Evolutionary conservation across 1,284 basidiomycete species (phyloP).

Genomic region (Puccinia hordei): DNA sequence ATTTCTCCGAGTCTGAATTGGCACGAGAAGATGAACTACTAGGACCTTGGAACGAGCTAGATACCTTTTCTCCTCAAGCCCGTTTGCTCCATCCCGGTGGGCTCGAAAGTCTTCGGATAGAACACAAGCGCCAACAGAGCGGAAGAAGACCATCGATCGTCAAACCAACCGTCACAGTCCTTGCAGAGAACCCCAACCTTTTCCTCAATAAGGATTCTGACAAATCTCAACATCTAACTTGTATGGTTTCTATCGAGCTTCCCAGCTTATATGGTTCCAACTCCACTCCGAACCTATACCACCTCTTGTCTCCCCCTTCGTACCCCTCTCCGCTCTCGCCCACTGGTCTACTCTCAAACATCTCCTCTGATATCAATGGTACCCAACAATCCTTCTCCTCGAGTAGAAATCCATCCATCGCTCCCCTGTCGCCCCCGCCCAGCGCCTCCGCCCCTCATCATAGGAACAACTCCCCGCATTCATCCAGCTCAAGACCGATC

Average conservation of each 20-base stretch:
- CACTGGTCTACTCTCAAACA: not conserved
- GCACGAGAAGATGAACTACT: conserved; percentile 28
- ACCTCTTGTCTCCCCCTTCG: not conserved
- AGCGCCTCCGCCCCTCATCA: not conserved
- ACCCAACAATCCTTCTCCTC: not conserved
- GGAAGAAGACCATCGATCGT: not conserved
- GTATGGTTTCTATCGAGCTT: conserved; percentile 34
- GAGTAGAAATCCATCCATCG: not conserved
- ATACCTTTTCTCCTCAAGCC: conserved; percentile 17
- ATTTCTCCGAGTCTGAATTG: not conserved
- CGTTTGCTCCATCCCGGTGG: conserved; percentile 9
- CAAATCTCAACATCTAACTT: conserved; percentile 41
- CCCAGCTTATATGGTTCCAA: not conserved
- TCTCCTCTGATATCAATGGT: not conserved
- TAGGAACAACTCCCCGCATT: not conserved
- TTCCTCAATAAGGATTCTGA: conserved; percentile 18
- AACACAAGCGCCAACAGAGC: conserved; percentile 14
- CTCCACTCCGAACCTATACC: not conserved
- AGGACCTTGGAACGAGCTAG: not conserved
- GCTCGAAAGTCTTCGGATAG: not conserved
- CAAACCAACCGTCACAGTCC: conserved; percentile 14
- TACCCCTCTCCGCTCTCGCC: not conserved
- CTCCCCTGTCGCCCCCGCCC: conserved; percentile 1
- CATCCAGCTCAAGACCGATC: not conserved
- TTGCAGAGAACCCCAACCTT: conserved; percentile 29